These are phyloP conservation scores for Chaetomiaceae sp. DNA, from an alignment of 2,329 filamentous ascomycete genomes.

Conservation along the genomic window DNA sequence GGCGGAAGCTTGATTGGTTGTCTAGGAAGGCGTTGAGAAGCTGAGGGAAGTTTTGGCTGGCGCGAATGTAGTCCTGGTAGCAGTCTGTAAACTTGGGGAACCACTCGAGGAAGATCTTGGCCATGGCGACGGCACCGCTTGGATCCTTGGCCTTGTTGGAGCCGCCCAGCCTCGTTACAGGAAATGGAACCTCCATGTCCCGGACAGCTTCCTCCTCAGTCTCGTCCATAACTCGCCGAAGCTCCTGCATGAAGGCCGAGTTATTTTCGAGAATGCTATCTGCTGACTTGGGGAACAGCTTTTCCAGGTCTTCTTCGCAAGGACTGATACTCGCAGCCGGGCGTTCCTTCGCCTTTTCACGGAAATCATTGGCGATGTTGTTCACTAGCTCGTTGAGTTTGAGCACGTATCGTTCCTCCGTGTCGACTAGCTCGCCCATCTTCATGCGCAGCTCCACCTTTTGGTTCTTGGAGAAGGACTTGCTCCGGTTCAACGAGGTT, in stretches of 20 bases:
- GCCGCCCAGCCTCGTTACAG: constrained; percentile 42
- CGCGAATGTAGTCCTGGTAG: constrained; percentile 89
- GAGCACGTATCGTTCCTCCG: constrained; percentile 87
- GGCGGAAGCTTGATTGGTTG: constrained; percentile 76
- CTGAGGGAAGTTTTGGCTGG: constrained; percentile 81
- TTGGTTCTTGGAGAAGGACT: constrained; percentile 73
- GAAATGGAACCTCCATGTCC: constrained; percentile 61
- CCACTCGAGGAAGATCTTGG: constrained; percentile 80
- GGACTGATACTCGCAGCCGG: constrained; percentile 63
- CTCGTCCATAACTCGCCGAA: constrained; percentile 73
- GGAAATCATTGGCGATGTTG: constrained; percentile 75
- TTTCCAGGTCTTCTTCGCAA: constrained; percentile 65
- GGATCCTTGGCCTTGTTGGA: constrained; percentile 58
- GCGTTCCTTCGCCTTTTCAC: constrained; percentile 60
- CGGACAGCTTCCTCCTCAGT: constrained; percentile 75
- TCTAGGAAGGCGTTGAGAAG: constrained; percentile 76
- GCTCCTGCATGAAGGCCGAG: constrained; percentile 69
- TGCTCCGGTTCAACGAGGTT: constrained; percentile 71
- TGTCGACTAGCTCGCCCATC: constrained; percentile 85
- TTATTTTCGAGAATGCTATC: constrained; percentile 80
- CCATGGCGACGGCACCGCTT: constrained; percentile 72
- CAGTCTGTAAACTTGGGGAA: constrained; percentile 88
- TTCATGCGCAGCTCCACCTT: constrained; percentile 83
- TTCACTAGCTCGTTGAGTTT: constrained; percentile 83
- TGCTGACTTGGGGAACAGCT: constrained; percentile 75